Percentiles rank a stretch among this genome's conserved stretches.
Evolutionary conservation across 2,329 filamentous ascomycete genomes (phyloP).

Genomic region (Xylariaceae sp.): DNA sequence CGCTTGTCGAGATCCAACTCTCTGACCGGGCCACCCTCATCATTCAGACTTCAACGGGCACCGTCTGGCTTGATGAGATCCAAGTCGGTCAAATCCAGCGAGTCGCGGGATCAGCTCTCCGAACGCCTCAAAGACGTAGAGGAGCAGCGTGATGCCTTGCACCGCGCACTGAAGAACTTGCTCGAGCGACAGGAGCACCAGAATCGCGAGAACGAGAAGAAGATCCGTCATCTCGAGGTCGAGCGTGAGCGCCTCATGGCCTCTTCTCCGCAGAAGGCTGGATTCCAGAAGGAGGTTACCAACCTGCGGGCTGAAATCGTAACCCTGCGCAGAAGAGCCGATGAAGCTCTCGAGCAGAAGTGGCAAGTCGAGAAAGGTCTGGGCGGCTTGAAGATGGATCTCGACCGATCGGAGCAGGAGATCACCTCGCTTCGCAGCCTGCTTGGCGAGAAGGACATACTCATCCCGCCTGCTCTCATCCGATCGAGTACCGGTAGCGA

Average conservation of each 20-base stretch:
- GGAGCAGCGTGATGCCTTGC: conserved; percentile 85
- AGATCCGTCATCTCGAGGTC: conserved; percentile 64
- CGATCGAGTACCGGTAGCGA: conserved; percentile 34
- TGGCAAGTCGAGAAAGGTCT: conserved; percentile 93
- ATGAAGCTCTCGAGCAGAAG: conserved; percentile 91
- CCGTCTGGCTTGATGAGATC: conserved; percentile 49
- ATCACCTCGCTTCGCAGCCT: conserved; percentile 74
- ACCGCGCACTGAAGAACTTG: conserved; percentile 76
- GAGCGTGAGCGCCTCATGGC: conserved; percentile 70
- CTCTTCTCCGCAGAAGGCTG: conserved; percentile 62
- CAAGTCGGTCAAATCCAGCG: conserved; percentile 46
- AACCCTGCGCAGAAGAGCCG: conserved; percentile 73
- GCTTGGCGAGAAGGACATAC: conserved; percentile 75
- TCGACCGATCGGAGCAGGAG: conserved; percentile 91
- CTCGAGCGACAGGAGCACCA: conserved; percentile 81
- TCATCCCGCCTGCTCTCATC: conserved; percentile 55
- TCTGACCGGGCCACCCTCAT: conserved; percentile 42
- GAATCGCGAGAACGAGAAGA: conserved; percentile 75
- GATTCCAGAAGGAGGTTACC: conserved; percentile 77
- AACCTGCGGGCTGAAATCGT: conserved; percentile 78
- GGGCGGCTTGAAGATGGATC: conserved; percentile 85
- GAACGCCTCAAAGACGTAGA: conserved; percentile 89
- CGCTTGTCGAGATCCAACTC: conserved; percentile 36
- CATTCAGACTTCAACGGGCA: conserved; percentile 30
- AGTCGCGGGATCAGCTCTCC: conserved; percentile 61